A percentile compares a stretch with the other conserved stretches of the same genome.
Conservation (phyloP, 148 eudicot species). For the Beta vulgaris region DNA sequence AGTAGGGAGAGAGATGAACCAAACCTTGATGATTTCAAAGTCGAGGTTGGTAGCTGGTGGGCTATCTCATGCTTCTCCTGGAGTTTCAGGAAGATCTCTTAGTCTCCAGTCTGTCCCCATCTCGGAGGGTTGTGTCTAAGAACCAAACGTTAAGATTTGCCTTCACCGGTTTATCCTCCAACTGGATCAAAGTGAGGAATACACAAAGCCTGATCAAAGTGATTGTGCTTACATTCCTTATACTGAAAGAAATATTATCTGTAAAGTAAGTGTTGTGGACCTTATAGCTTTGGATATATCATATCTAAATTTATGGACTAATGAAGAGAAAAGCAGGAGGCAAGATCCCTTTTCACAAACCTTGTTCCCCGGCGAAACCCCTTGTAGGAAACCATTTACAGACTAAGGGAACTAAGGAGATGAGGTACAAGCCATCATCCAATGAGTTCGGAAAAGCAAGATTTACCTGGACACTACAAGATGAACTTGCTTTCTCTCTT, state of each 20-base stretch:
- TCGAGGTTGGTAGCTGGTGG: neutral
- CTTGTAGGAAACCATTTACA: neutral
- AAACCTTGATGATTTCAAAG: neutral
- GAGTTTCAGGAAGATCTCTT: neutral
- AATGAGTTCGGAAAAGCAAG: neutral
- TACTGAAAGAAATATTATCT: no score
- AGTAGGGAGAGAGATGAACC: neutral
- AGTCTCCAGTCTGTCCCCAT: neutral
- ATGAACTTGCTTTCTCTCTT: neutral
- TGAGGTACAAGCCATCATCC: neutral
- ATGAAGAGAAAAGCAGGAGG: no score
- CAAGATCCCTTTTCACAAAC: no score
- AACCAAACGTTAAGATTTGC: neutral
- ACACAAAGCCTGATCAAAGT: no score
- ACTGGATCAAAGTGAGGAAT: no score
- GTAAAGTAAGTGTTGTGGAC: no score
- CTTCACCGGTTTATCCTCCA: no score
- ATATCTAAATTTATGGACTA: no score
- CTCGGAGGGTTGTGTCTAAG: neutral
- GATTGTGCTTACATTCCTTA: no score
- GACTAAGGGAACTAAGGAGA: neutral
- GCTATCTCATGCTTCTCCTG: neutral
- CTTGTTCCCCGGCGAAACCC: neutral
- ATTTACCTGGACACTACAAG: neutral
- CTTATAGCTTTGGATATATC: no score